Percentiles rank a stretch among this genome's conserved stretches.
Conservation (phyloP, 768 basidiomycete genomes). For the Agrocybe pediades region DNA sequence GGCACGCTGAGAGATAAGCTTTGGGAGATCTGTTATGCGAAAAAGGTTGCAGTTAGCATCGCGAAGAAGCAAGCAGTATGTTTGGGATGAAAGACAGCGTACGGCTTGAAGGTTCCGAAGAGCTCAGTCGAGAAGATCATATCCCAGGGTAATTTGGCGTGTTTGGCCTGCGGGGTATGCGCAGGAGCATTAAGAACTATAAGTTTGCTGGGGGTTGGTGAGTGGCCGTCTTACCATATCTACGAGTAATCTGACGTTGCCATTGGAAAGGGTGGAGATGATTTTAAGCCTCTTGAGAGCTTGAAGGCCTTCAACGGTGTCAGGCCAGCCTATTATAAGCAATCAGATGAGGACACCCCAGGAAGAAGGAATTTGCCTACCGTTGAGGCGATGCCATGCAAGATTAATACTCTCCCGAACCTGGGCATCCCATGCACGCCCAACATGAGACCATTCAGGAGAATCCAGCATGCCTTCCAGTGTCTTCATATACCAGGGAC, state of each 20-base stretch:
- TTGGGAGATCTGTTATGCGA: slow-evolving; percentile 42
- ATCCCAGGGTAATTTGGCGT: slow-evolving; percentile 65
- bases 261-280: slow-evolving; percentile 61
- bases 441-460: slow-evolving; percentile 50
- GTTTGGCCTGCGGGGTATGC: slow-evolving; percentile 49
- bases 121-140: slow-evolving; percentile 60
- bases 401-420: slow-evolving; percentile 44
- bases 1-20: slow-evolving; percentile 49
- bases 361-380: slow-evolving; percentile 19
- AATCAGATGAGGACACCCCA: not conserved
- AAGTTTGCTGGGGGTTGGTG: not conserved
- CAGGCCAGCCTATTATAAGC: slow-evolving; percentile 51
- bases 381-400: slow-evolving; percentile 59
- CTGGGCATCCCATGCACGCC: slow-evolving; percentile 38
- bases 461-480: slow-evolving; percentile 55
- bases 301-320: slow-evolving; percentile 46
- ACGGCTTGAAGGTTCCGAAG: slow-evolving; percentile 69
- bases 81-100: not conserved
- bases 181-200: not conserved
- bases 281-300: slow-evolving; percentile 50
- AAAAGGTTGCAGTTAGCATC: not conserved
- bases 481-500: slow-evolving; percentile 50
- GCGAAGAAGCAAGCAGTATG: not conserved
- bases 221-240: slow-evolving; percentile 49
- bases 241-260: slow-evolving; percentile 56